Conservation (phyloP, 208 protist genomes). For the Vickermania spadyakhi region DNA sequence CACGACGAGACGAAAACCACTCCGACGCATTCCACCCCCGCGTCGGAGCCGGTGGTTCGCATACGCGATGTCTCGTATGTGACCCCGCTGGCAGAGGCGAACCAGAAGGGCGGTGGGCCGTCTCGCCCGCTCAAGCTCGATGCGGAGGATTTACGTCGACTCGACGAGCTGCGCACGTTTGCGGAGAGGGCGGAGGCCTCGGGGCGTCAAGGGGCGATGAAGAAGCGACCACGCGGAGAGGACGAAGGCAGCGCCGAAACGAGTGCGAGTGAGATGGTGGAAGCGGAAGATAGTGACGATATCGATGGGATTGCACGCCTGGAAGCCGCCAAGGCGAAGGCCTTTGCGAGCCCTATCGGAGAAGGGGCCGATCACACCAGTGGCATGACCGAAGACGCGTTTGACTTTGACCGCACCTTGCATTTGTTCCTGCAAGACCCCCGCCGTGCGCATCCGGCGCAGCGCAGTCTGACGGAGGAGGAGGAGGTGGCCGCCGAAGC, state of each 20-base stretch:
- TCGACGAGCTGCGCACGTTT: constrained; percentile 10
- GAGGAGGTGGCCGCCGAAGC: constrained; percentile 27
- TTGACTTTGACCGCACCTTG: constrained; percentile 76
- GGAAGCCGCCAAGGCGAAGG: background rate
- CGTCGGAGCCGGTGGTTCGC: background rate
- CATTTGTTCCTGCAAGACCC: constrained; percentile 47
- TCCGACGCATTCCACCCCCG: background rate
- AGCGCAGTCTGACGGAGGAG: constrained; percentile 50
- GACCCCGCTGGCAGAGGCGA: background rate
- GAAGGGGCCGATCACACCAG: too few relatives aligned
- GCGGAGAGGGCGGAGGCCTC: background rate
- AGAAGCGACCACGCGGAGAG: too few relatives aligned
- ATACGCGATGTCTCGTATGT: background rate
- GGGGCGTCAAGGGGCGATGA: too few relatives aligned
- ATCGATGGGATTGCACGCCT: background rate
- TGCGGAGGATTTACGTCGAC: constrained; percentile 8
- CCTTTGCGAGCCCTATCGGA: background rate
- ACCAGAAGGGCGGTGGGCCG: background rate
- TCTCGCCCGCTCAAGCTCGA: constrained; percentile 6
- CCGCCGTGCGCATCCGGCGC: constrained; percentile 47
- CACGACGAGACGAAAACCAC: background rate
- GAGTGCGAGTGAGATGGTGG: background rate
- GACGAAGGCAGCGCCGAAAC: too few relatives aligned
- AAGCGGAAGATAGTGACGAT: background rate
- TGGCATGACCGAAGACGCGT: constrained; percentile 7